Base-by-base conservation (phyloP, 2,329 filamentous ascomycete species). In the Colletotrichum chlorophyti region DNA sequence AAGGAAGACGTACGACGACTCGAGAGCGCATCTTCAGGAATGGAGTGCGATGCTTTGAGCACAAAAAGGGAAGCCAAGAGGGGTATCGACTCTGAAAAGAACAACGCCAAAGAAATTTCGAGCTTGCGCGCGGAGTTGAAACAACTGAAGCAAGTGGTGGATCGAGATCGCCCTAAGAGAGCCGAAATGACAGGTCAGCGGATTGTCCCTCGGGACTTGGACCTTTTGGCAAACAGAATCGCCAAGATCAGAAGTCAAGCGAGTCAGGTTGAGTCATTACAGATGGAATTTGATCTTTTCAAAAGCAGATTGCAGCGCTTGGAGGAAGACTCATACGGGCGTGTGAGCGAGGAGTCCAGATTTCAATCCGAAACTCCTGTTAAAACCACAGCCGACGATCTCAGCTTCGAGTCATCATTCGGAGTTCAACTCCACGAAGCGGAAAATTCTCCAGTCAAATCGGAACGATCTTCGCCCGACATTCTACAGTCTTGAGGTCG, bases 211-310 rank as follows among this genome's bases (percentile, higher is more conserved):
- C 68, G 65, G 41, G 74, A 76, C 34, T 65, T 78, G 9, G 75
- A 78, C 42, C 75, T 78, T 9, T 68, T 78, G 26, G 70, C 73
- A 2, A 71, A 61, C 50, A 76, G 65, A 53, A 72, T 77, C 24
- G 68, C 73, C 31, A 76, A 72, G 53, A 72, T 77, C 23, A 69
- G 72, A 12, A 69, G 70, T 58, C 69, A 70, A 31, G 72, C 74
- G 19, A 75, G 67, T 51, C 71, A 75, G 47, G 68, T 78, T 9
- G 74, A 78, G 49, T 70, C 67, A 7, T 63, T 78, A 19, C 72
- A 75, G 62, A 78, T 77, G 74, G 76, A 78, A 54, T 68, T 77
- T 37, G 69, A 76, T 35, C 67, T 79, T 2, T 67, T 77, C 51
- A 74, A 74, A 59, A 68, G 69, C 5, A 66, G 73, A 7, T 53